Conservation (phyloP, 2,329 filamentous ascomycete species). For the Alternaria sp. region DNA sequence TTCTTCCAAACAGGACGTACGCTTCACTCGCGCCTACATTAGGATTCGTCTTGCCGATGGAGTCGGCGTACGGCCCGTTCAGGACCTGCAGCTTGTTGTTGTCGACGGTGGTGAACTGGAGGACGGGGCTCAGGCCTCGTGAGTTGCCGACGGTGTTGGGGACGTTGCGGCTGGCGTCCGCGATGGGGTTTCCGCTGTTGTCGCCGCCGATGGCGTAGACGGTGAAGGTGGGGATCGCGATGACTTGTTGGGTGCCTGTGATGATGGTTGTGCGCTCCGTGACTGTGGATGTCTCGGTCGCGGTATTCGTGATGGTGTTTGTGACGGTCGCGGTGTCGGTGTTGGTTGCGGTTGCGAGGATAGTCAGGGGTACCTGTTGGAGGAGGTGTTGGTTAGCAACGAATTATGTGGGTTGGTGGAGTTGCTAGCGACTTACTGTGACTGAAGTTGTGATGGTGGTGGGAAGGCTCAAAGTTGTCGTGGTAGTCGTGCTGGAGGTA, state of each 20-base stretch:
- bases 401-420: rapidly evolving
- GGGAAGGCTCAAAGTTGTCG: background rate
- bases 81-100: background rate
- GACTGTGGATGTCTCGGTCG: background rate
- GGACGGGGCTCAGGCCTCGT: background rate
- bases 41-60: background rate
- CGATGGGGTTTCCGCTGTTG: background rate
- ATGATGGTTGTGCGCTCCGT: background rate
- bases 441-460: background rate
- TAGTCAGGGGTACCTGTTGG: background rate
- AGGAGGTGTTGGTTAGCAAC: background rate
- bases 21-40: background rate
- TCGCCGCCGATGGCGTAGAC: background rate
- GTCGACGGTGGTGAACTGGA: background rate
- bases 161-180: background rate
- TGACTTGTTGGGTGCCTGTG: background rate
- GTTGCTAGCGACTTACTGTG: background rate
- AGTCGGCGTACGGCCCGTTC: background rate
- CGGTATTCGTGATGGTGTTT: background rate
- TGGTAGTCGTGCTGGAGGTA: background rate
- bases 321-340: background rate
- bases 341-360: background rate
- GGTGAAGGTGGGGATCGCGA: background rate
- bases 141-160: background rate
- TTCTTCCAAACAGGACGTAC: no score